Evolutionary conservation across 2,329 filamentous ascomycete species (phyloP).

Genomic region (Penicillium sp.): DNA sequence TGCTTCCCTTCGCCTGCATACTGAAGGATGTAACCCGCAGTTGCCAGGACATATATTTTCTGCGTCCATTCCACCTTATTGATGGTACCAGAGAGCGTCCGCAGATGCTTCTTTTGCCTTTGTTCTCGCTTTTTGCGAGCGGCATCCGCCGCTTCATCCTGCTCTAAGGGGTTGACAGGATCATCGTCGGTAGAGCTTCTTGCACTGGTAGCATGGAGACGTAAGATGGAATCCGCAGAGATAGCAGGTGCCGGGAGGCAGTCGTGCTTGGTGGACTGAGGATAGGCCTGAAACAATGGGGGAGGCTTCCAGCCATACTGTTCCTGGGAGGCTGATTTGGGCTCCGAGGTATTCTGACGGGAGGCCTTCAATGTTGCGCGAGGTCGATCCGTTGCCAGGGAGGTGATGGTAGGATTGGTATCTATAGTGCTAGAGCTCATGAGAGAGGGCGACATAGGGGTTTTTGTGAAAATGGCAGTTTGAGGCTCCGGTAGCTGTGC

Average conservation of each 20-base stretch:
- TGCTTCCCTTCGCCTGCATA: constrained; percentile 47
- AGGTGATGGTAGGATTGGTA: constrained; percentile 28
- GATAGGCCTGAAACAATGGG: constrained; percentile 82
- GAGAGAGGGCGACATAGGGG: constrained; percentile 28
- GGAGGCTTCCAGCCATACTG: constrained; percentile 61
- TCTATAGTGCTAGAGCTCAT: constrained; percentile 29
- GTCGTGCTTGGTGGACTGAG: constrained; percentile 75
- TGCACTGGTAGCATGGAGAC: constrained; percentile 46
- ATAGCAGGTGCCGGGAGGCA: constrained; percentile 66
- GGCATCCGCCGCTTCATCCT: constrained; percentile 21
- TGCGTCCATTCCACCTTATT: constrained; percentile 42
- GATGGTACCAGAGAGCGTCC: constrained; percentile 39
- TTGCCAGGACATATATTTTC: constrained; percentile 49
- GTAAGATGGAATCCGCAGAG: constrained; percentile 67
- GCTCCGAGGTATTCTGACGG: constrained; percentile 24
- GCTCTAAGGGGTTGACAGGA: constrained; percentile 12
- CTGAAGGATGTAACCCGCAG: constrained; percentile 47
- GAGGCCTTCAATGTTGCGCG: constrained; percentile 23
- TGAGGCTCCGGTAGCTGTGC: constrained; percentile 18
- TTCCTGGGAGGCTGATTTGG: constrained; percentile 26
- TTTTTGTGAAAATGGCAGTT: constrained; percentile 15
- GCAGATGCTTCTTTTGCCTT: constrained; percentile 38
- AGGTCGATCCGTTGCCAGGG: constrained; percentile 21
- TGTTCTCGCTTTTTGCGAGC: constrained; percentile 35
- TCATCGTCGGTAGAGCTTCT: constrained; percentile 19